Evolutionary conservation across 1,284 basidiomycete genomes (phyloP), one percentile per base, ranked within the genome.

Genomic region (Cryptococcus sp.): DNA sequence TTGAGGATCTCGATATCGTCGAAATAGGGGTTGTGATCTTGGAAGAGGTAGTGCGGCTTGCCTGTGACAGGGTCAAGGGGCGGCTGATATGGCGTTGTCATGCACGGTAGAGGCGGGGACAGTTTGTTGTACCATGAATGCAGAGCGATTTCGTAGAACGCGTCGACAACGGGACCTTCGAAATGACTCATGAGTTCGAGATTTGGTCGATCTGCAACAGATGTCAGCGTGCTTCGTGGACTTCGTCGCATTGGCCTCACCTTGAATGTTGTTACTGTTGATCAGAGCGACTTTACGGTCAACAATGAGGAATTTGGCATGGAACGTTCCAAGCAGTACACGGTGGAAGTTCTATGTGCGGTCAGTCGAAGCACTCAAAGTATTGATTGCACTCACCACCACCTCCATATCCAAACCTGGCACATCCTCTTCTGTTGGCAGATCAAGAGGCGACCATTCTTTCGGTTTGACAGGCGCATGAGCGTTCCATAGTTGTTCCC

Each of bases 181-280:
- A 86, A 77, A 65, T 86, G 85, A 5, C 81, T 74, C 82, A 85
- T 87, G 84, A 88, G 85, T 74, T 88, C 86, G 61, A 87, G 72
- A 67, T 87, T 87, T 8, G 84, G 83, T 22, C 85, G 82, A 67
- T 88, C 76, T 80, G 65, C 27, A 66, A 51, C 41, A 35, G 45
- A 19, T 6, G 55, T 65, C 46, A 64, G 56, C 48, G 13, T n/a
- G 44, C 39, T 6, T 16, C 27, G 4, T 40, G 3, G 11, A n/a
- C 4, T 10, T 16, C 16, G 5, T 10, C 25, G 25, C 6, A 25
- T 25, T 6, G 25, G 31, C 48, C 65, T 56, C 35, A 71, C 69
- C 74, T 74, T 89, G 88, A 53, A 90, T 88, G 62, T 90, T 90
- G 77, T 88, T 89, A 57, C 83, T 85, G 75, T 88, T 88, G 64